phyloP scores from a whole-genome alignment of 106 monocot species.

The Apostasia shenzhenica region DNA sequence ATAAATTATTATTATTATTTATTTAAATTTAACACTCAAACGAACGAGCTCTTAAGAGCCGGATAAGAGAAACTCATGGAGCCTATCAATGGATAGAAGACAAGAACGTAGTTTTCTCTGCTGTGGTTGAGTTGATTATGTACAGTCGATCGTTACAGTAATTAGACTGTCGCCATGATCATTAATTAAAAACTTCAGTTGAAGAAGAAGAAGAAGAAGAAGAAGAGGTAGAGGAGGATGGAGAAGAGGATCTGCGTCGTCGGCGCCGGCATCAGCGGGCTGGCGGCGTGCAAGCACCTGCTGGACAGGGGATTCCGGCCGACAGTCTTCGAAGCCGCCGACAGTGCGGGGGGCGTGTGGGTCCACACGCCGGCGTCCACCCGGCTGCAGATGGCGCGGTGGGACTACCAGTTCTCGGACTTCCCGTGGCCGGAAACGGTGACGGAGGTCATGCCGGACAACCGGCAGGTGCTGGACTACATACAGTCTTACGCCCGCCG shows the following conservation, averaged over 20 bases:
- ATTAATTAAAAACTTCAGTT: too few species aligned
- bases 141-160: too few species aligned
- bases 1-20: too few species aligned
- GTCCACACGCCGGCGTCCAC: constrained; percentile 23
- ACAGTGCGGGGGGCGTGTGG: constrained; percentile 42
- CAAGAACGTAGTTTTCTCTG: too few species aligned
- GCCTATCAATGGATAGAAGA: too few species aligned
- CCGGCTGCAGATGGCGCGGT: constrained; percentile 37
- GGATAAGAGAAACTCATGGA: too few species aligned
- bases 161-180: too few species aligned
- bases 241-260: too few species aligned
- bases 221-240: constrained; percentile 38
- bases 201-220: constrained; percentile 23
- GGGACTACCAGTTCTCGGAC: constrained; percentile 35
- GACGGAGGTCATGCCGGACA: constrained; percentile 20
- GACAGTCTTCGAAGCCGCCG: constrained; percentile 24
- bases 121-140: too few species aligned
- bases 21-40: too few species aligned
- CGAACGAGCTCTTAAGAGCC: too few species aligned
- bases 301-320: constrained; percentile 24
- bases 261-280: constrained; percentile 17
- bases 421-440: constrained; percentile 34
- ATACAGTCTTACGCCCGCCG: constrained; percentile 25
- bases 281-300: constrained; percentile 28
- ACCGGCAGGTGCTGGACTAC: constrained; percentile 29